Evolutionary conservation across 768 basidiomycete genomes (phyloP).

Genomic region (Auriculariales sp.): DNA sequence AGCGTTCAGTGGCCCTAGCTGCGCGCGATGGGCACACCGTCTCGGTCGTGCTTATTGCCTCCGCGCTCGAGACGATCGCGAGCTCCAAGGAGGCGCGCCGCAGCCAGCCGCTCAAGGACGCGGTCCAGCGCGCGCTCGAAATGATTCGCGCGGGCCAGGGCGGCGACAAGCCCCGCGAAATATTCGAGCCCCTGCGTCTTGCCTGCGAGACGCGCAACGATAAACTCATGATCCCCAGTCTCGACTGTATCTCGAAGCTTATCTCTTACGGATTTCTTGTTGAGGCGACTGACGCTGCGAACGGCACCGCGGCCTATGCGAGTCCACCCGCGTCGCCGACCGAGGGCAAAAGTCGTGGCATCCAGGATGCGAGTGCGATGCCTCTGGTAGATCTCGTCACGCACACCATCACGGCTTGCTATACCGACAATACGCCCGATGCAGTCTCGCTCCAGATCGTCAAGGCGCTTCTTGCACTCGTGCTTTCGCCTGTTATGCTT

Average conservation of each 20-base stretch:
- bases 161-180: constrained; percentile 65
- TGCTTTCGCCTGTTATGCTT: constrained; percentile 72
- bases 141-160: constrained; percentile 65
- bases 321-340: constrained; percentile 66
- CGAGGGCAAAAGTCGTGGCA: constrained; percentile 14
- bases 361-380: constrained; percentile 36
- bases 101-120: constrained; percentile 67
- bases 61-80: constrained; percentile 75
- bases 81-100: constrained; percentile 81
- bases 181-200: constrained; percentile 89
- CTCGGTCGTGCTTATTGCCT: constrained; percentile 66
- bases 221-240: constrained; percentile 87
- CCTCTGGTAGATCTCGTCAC: constrained; percentile 86
- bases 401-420: constrained; percentile 86
- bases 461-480: constrained; percentile 80
- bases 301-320: constrained; percentile 29
- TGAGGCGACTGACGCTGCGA: constrained; percentile 35
- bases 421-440: constrained; percentile 77
- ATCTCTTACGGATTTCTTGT: constrained; percentile 95
- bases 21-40: constrained; percentile 62
- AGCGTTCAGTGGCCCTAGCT: constrained; percentile 22
- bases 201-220: constrained; percentile 93
- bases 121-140: constrained; percentile 67
- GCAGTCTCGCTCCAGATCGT: constrained; percentile 92
- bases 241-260: constrained; percentile 95